Conservation (phyloP, 306 rosid genomes). For the Acacia crassicarpa region DNA sequence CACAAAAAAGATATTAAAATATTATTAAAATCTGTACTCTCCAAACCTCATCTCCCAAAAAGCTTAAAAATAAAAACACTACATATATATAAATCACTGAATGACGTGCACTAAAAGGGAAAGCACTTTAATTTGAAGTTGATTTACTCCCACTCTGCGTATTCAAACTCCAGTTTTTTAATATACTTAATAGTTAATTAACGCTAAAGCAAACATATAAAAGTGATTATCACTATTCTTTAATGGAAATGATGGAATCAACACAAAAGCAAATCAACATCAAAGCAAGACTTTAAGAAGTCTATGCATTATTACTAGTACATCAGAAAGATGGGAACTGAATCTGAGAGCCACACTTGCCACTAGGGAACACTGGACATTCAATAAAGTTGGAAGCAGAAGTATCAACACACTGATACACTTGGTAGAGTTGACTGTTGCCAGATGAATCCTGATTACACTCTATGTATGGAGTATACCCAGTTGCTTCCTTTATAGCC, state of each 20-base stretch:
- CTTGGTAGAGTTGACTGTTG: slow-evolving; percentile 48
- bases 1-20: no score
- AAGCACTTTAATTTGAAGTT: no score
- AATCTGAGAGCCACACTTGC: slow-evolving; percentile 41
- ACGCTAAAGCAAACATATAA: background rate
- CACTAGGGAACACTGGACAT: slow-evolving; percentile 49
- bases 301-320: background rate
- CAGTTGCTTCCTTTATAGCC: slow-evolving; percentile 40
- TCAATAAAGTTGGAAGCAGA: slow-evolving; percentile 40
- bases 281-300: background rate
- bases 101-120: no score
- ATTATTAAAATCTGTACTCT: no score
- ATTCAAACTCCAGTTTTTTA: background rate
- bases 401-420: slow-evolving; percentile 55
- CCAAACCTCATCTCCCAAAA: no score
- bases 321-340: slow-evolving; percentile 53
- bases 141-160: background rate
- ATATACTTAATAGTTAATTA: background rate
- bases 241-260: background rate
- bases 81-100: no score
- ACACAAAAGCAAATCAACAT: background rate
- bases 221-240: background rate
- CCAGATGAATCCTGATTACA: slow-evolving; percentile 54
- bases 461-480: slow-evolving; percentile 41
- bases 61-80: no score